Percentiles rank a stretch among this genome's conserved stretches.
These are phyloP conservation scores for Scalesia atractyloides DNA, from an alignment of 129 eudicot species.

Conservation along the genomic window DNA sequence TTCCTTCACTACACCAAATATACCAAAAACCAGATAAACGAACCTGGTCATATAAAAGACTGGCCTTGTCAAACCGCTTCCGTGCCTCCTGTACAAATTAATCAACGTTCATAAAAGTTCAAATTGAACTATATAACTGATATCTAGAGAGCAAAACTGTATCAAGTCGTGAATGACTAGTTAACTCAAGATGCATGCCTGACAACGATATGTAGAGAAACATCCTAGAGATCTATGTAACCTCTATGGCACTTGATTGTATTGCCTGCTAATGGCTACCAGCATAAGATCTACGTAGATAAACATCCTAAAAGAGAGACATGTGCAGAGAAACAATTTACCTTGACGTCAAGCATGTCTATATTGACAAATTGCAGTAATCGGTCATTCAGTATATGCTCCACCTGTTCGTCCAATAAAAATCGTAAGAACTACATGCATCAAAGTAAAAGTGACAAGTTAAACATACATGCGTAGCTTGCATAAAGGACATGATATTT, in stretches of 20 bases:
- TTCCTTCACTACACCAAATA: conserved; percentile 12
- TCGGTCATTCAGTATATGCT: conserved; percentile 87
- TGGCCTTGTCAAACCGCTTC: conserved; percentile 96
- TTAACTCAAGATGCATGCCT: conserved; percentile 20
- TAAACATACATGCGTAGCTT: conserved; percentile 6
- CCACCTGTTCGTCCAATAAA: conserved; percentile 64
- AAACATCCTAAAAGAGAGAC: conserved; percentile 13
- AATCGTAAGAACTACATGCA: conserved; percentile 24
- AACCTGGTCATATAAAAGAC: conserved; percentile 93
- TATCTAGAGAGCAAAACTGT: not conserved
- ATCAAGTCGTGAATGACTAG: not conserved
- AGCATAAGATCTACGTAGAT: not conserved
- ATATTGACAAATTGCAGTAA: conserved; percentile 86
- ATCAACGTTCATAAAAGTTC: conserved; percentile 17
- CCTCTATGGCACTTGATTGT: conserved; percentile 8
- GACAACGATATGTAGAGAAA: not conserved
- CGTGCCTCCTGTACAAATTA: conserved; percentile 82
- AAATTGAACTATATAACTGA: not conserved
- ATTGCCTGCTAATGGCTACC: conserved; percentile 5
- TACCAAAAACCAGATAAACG: conserved; percentile 21
- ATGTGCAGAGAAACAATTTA: conserved; percentile 33
- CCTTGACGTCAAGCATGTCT: conserved; percentile 97
- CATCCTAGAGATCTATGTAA: not conserved
- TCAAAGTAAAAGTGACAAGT: not conserved
- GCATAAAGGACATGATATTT: not conserved